These are phyloP conservation scores for Rosa rugosa DNA, from an alignment of 306 rosid genomes.

Conservation along the genomic window DNA sequence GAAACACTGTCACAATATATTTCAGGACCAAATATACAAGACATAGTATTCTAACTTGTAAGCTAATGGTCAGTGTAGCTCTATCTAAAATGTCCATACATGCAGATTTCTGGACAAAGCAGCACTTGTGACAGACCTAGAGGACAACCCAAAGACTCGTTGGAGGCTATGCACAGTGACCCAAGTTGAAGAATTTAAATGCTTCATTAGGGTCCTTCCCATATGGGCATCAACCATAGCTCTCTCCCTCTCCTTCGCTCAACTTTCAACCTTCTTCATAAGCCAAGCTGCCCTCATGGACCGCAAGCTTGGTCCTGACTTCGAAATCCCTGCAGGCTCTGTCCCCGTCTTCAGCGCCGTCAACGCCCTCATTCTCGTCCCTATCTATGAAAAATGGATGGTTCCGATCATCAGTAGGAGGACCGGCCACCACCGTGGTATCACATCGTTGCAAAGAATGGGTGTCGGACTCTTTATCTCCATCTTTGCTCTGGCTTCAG, in stretches of 20 bases:
- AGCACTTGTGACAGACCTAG: slow-evolving; percentile 34
- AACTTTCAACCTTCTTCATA: slow-evolving; percentile 57
- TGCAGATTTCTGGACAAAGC: slow-evolving; percentile 58
- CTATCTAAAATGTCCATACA: background rate
- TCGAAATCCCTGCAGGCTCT: slow-evolving; percentile 53
- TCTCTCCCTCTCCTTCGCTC: slow-evolving; percentile 49
- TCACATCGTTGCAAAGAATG: slow-evolving; percentile 58
- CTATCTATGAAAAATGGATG: slow-evolving; percentile 49
- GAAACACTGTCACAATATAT: background rate
- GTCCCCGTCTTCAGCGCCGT: slow-evolving; percentile 43
- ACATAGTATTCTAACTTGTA: too few relatives aligned
- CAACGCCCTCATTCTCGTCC: slow-evolving; percentile 50
- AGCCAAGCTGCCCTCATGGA: slow-evolving; percentile 49
- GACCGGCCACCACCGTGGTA: slow-evolving; percentile 59
- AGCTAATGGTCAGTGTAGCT: background rate
- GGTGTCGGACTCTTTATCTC: slow-evolving; percentile 58
- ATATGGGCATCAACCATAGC: slow-evolving; percentile 54
- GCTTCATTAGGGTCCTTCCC: slow-evolving; percentile 47
- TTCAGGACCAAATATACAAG: too few relatives aligned
- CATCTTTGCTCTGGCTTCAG: slow-evolving; percentile 43
- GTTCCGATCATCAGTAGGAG: slow-evolving; percentile 46
- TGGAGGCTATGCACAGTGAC: slow-evolving; percentile 58
- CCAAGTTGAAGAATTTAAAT: slow-evolving; percentile 62
- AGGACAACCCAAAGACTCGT: slow-evolving; percentile 21
- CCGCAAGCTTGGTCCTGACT: slow-evolving; percentile 36